phyloP scores from a whole-genome alignment of 495 filamentous ascomycete genomes.

The Cenococcum geophilum region DNA sequence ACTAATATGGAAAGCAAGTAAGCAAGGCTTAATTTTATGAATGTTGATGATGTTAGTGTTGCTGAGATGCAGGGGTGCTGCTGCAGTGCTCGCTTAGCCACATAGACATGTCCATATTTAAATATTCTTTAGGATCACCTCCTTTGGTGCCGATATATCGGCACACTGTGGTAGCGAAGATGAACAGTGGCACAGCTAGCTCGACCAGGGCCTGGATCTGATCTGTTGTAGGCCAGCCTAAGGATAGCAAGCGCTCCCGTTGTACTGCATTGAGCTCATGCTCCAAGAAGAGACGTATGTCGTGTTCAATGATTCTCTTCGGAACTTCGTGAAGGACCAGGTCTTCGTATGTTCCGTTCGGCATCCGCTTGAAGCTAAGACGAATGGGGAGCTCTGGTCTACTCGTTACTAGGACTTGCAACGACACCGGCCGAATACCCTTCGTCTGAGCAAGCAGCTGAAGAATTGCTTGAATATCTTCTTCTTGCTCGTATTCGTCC shows the following conservation, averaged over 20 bases:
- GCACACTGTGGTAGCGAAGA: constrained; percentile 23
- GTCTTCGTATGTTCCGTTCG: constrained; percentile 16
- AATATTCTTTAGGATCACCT: constrained; percentile 14
- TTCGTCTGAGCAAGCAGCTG: constrained; percentile 27
- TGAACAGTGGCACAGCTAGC: constrained; percentile 36
- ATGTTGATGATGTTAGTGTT: too few relatives aligned
- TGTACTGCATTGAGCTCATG: constrained; percentile 8
- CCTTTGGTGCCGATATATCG: constrained; percentile 11
- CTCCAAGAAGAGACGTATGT: constrained; percentile 35
- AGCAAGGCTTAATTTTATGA: too few relatives aligned
- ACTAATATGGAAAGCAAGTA: too few relatives aligned
- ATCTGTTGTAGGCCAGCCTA: constrained; percentile 40
- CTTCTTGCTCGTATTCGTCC: constrained; percentile 33
- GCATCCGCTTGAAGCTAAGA: constrained; percentile 18
- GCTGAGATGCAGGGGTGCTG: too few relatives aligned
- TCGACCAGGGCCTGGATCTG: constrained; percentile 33
- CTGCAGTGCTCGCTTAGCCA: too few relatives aligned
- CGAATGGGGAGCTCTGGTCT: constrained; percentile 34
- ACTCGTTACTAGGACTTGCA: constrained; percentile 36
- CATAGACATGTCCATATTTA: too few relatives aligned
- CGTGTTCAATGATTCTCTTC: constrained; percentile 31
- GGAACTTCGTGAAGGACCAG: constrained; percentile 35
- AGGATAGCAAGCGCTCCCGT: neutral
- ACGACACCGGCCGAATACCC: constrained; percentile 12
- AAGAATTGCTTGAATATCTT: constrained; percentile 28